These are phyloP conservation scores for Rutstroemia sp. DNA, from an alignment of 2,329 filamentous ascomycete genomes.

Conservation along the genomic window DNA sequence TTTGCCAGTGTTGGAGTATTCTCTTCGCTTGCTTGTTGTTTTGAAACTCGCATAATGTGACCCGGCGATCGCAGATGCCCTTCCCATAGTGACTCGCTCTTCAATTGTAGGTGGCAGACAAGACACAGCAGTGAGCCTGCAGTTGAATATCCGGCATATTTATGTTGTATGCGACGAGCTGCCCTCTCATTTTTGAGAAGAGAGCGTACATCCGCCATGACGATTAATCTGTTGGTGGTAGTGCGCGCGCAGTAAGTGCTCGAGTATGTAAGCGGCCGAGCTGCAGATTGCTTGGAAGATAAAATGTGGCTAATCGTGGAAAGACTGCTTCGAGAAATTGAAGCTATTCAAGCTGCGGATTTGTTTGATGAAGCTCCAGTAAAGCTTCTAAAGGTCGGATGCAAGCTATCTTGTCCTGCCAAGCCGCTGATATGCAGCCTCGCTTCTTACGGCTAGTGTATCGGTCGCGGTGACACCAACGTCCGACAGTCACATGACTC, in stretches of 20 bases:
- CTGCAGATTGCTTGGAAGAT: not conserved
- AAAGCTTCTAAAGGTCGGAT: too few relatives aligned
- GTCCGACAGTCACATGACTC: not conserved
- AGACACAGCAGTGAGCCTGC: conserved; percentile 61
- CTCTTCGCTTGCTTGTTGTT: conserved; percentile 14
- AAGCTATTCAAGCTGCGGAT: not conserved
- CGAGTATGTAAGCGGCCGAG: not conserved
- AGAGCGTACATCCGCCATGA: conserved; percentile 73
- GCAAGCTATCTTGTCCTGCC: not conserved
- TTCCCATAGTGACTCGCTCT: conserved; percentile 61
- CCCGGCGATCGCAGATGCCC: conserved; percentile 45
- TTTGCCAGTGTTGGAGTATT: not conserved
- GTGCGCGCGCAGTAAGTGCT: not conserved
- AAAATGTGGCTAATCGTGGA: not conserved
- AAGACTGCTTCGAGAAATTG: not conserved
- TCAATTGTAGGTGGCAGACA: conserved; percentile 56
- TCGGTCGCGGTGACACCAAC: not conserved
- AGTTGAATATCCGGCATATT: conserved; percentile 60
- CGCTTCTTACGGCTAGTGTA: not conserved
- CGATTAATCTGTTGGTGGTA: not conserved
- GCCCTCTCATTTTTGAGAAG: conserved; percentile 72
- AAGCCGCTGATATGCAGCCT: not conserved
- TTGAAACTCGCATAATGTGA: conserved; percentile 35
- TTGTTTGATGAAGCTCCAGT: not conserved
- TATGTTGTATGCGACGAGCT: conserved; percentile 64